phyloP scores from a whole-genome alignment of 257 asterid genomes.

The Solanum neorickii region DNA sequence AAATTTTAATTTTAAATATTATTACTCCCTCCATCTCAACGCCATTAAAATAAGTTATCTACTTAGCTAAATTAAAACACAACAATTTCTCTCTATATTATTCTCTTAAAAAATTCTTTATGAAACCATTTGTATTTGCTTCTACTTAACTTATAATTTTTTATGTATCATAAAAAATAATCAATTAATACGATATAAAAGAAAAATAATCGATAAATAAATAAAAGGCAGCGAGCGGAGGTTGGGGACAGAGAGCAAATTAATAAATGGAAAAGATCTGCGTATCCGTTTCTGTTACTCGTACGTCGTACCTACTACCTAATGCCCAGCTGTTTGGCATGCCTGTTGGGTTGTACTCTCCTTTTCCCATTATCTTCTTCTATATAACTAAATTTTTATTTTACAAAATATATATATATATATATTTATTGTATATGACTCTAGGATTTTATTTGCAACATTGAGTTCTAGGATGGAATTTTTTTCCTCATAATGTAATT shows the following conservation, averaged over 20 bases:
- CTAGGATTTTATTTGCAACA: neutral
- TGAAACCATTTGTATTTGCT: no score
- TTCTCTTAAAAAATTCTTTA: no score
- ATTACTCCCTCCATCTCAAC: no score
- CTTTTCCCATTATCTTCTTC: neutral
- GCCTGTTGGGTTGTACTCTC: neutral
- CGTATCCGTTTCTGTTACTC: slow-evolving; percentile 16
- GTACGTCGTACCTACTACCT: slow-evolving; percentile 39
- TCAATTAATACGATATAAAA: no score
- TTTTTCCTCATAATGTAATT: neutral
- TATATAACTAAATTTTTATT: no score
- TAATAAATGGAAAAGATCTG: slow-evolving; percentile 6
- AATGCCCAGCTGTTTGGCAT: slow-evolving; percentile 16
- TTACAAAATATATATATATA: no score
- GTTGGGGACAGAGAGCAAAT: neutral
- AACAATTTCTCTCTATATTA: no score
- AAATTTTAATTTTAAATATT: no score
- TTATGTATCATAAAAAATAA: no score
- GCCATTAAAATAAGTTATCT: no score
- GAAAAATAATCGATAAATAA: neutral
- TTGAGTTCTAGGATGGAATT: neutral
- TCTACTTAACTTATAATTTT: no score
- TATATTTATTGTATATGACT: no score
- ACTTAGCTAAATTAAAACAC: neutral
- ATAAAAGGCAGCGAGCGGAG: neutral